A percentile compares a stretch with the other conserved stretches of the same genome.
Conservation (phyloP, 2,329 filamentous ascomycete species). For the Colletotrichum truncatum region DNA sequence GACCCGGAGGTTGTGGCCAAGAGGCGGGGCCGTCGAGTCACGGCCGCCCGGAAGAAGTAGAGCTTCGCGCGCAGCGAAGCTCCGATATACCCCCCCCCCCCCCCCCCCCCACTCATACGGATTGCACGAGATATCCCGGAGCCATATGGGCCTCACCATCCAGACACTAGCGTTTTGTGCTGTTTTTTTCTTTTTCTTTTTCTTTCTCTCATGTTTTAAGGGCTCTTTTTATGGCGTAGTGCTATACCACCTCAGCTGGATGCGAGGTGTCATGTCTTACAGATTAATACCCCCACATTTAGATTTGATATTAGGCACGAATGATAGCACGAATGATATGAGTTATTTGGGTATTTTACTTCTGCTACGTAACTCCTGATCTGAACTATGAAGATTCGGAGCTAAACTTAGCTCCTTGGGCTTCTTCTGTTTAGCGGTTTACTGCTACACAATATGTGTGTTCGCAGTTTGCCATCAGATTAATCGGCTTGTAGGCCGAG, state of each 20-base stretch:
- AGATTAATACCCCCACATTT: constrained; percentile 22
- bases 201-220: no score
- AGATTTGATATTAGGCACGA: background rate
- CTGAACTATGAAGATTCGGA: background rate
- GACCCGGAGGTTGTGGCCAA: constrained; percentile 60
- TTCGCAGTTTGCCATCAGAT: background rate
- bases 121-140: constrained; percentile 9
- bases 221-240: background rate
- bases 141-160: background rate
- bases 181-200: background rate
- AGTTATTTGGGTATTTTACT: constrained; percentile 27
- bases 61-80: constrained; percentile 7
- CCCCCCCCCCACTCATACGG: background rate
- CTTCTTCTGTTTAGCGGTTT: background rate
- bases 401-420: background rate
- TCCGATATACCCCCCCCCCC: no score
- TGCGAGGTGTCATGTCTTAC: background rate
- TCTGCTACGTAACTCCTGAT: constrained; percentile 13
- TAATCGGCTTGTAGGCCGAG: background rate
- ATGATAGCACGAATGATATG: no score
- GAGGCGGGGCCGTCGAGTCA: constrained; percentile 51
- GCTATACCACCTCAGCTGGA: constrained; percentile 5
- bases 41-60: constrained; percentile 28
- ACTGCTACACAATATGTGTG: background rate
- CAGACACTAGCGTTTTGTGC: constrained; percentile 9